A percentile compares a stretch with the other conserved stretches of the same genome.
Evolutionary conservation across 768 basidiomycete species (phyloP).

Genomic region (Termitomyces sp.): DNA sequence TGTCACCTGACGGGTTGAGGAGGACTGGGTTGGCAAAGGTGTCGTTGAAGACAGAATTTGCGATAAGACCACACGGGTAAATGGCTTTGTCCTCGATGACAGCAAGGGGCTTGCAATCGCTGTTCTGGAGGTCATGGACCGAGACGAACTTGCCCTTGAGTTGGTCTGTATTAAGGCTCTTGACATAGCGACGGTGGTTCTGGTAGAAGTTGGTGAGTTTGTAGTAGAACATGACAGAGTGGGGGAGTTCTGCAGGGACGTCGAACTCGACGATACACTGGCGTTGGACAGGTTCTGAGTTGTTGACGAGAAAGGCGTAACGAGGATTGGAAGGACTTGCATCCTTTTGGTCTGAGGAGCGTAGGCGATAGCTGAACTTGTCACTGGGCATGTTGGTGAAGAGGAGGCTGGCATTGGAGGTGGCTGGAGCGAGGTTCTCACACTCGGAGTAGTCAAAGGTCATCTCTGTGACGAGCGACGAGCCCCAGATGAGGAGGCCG

Average conservation of each 20-base stretch:
- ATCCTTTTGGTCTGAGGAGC: slow-evolving; percentile 47
- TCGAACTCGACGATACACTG: slow-evolving; percentile 82
- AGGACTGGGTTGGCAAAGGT: slow-evolving; percentile 66
- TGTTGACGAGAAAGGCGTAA: slow-evolving; percentile 66
- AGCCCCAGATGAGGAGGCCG: slow-evolving; percentile 90
- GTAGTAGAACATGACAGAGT: slow-evolving; percentile 90
- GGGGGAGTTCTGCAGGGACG: slow-evolving; percentile 68
- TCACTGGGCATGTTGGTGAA: slow-evolving; percentile 58
- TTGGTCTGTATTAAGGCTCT: slow-evolving; percentile 82
- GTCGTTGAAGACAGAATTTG: slow-evolving; percentile 96
- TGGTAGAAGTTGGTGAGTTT: slow-evolving; percentile 96
- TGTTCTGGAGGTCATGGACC: slow-evolving; percentile 41
- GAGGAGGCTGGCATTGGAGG: slow-evolving; percentile 25
- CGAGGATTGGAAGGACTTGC: slow-evolving; percentile 51
- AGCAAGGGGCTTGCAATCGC: slow-evolving; percentile 90
- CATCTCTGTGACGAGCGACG: slow-evolving; percentile 78
- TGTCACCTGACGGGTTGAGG: slow-evolving; percentile 45
- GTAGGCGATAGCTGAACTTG: slow-evolving; percentile 62
- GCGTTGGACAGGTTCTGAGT: slow-evolving; percentile 39
- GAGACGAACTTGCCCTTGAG: slow-evolving; percentile 67
- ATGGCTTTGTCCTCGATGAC: slow-evolving; percentile 48
- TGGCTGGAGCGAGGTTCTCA: slow-evolving; percentile 52
- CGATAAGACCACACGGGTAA: slow-evolving; percentile 96
- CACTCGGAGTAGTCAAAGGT: slow-evolving; percentile 95
- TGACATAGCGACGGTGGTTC: slow-evolving; percentile 97